Evolutionary conservation across 1,284 basidiomycete genomes (phyloP).

Genomic region (Hymenochaete sp.): DNA sequence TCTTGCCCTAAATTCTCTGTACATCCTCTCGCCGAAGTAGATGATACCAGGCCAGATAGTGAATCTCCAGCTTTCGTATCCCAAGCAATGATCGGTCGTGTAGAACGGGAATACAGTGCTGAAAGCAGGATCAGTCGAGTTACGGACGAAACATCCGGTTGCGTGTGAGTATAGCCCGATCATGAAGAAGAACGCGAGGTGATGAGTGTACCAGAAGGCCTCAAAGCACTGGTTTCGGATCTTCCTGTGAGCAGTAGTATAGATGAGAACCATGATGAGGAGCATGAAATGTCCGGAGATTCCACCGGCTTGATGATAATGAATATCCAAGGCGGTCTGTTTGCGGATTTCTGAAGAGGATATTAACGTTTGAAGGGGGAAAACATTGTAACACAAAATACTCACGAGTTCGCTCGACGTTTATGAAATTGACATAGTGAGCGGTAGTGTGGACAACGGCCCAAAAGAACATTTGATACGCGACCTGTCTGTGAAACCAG

Average conservation of each 20-base stretch:
- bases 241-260: constrained; percentile 75
- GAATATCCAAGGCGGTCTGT: constrained; percentile 67
- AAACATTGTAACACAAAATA: constrained; percentile 16
- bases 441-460: constrained; percentile 80
- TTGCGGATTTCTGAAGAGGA: constrained; percentile 62
- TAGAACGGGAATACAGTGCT: constrained; percentile 73
- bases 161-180: constrained; percentile 81
- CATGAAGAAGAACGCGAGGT: constrained; percentile 89
- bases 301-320: constrained; percentile 78
- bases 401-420: constrained; percentile 71
- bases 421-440: constrained; percentile 88
- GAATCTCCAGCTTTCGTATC: constrained; percentile 81
- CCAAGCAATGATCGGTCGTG: constrained; percentile 70
- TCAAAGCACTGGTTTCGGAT: constrained; percentile 83
- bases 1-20: constrained; percentile 69
- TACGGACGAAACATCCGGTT: constrained; percentile 87
- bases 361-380: constrained; percentile 5
- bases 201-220: constrained; percentile 90
- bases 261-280: constrained; percentile 80
- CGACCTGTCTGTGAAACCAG: constrained; percentile 88
- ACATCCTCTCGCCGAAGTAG: constrained; percentile 79
- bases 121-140: constrained; percentile 60
- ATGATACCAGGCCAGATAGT: constrained; percentile 80
- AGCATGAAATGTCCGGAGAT: constrained; percentile 89
- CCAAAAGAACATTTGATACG: constrained; percentile 86